Base-by-base conservation (phyloP, 2,329 filamentous ascomycete genomes). In the Penicillium sp. region DNA sequence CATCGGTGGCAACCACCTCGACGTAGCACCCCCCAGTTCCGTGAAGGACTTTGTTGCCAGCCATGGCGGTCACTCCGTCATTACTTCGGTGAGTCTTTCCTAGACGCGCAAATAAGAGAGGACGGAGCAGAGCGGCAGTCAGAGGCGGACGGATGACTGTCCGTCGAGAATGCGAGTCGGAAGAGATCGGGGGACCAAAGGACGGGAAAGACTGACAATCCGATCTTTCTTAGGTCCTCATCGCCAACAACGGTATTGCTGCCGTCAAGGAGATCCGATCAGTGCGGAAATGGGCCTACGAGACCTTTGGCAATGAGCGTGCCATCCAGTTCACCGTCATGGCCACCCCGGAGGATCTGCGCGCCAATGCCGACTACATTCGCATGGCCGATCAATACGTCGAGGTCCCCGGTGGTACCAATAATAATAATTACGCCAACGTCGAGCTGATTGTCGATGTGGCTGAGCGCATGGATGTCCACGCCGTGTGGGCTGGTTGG, bases 401-500 rank as follows among this genome's bases (percentile, higher is more conserved):
- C 71, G 95, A 99, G 82, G 94, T 99, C 64, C 95, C 95, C 37
- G 95, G 95, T 75, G 95, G 95, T 75, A 99, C 95, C 65, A 99
- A 99, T 84, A 99, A 99, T 86, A 97, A 99, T 89, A 99, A 99
- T 81, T 99, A 99, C 81, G 95, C 95, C 81, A 99, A 99, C 78
- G 95, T 99, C 62, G 95, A 99, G 83, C 85, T 99, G 76, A 99
- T 99, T 79, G 95, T 99, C 68, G 95, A 99, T 82, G 88, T 99
- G 76, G 95, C 95, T 28, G 95, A 99, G 85, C 92, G 95, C 65
- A 98, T 97, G 93, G 88, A 94, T 72, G 95, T 99, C 63, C 95
- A 99, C 75, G 95, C 95, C 61, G 95, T 99, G 16, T 99, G 95
- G 95, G 95, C 95, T 71, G 95, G 95, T 84, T 99, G 95, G 92